phyloP scores from a whole-genome alignment of 208 protist genomes.

The Acanthamoeba royreba region DNA sequence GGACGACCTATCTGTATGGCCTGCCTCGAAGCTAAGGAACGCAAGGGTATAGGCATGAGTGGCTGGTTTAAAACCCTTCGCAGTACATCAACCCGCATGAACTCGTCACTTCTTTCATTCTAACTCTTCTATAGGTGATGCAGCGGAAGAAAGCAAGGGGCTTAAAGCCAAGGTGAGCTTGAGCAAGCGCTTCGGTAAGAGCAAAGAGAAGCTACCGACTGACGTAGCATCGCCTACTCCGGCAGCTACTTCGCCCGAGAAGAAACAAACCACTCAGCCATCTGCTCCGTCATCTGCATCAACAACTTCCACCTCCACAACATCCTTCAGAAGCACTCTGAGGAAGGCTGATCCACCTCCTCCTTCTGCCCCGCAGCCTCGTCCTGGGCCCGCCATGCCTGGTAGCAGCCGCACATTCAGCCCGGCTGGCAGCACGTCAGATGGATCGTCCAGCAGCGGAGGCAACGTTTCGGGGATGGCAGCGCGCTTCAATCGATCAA shows the following conservation, averaged over 20 bases:
- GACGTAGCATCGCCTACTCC: background rate
- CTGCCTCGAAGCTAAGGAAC: conserved; percentile 11
- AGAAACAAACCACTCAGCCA: background rate
- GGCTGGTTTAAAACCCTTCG: conserved; percentile 17
- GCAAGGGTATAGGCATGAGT: background rate
- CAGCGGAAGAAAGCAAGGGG: background rate
- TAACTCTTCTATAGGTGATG: background rate
- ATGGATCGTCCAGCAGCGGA: background rate
- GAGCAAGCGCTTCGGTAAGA: conserved; percentile 10
- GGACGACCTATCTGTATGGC: background rate
- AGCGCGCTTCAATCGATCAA: background rate
- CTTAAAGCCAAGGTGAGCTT: background rate
- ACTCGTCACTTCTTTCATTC: background rate
- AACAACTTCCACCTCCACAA: too few species aligned
- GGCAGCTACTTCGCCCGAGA: background rate
- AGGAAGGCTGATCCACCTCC: too few species aligned
- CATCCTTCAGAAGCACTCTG: too few species aligned
- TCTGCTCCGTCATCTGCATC: too few species aligned
- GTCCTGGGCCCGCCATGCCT: too few species aligned
- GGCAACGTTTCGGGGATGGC: background rate
- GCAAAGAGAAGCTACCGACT: background rate
- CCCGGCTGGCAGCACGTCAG: too few species aligned
- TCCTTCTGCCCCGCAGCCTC: too few species aligned
- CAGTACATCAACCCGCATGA: background rate
- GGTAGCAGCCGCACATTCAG: too few species aligned